Conservation (phyloP, 352 stramenopile species). For the Plasmopara viticola region DNA sequence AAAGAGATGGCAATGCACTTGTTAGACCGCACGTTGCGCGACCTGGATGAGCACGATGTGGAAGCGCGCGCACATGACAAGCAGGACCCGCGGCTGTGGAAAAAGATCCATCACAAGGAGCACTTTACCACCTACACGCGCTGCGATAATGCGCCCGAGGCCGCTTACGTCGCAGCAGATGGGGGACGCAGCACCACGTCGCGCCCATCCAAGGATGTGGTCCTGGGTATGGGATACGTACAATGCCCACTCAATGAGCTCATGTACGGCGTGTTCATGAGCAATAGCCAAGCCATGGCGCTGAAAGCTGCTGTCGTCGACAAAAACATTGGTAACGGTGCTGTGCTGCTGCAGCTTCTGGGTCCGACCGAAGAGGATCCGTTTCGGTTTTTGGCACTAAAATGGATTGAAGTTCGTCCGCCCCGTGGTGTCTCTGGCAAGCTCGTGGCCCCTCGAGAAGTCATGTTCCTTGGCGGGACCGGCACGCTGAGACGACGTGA, state of each 20-base stretch:
- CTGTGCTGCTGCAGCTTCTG: conserved; percentile 31
- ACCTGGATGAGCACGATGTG: conserved; percentile 32
- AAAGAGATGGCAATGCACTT: conserved; percentile 35
- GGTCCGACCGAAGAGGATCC: conserved; percentile 30
- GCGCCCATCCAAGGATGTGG: conserved; percentile 26
- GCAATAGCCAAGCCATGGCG: conserved; percentile 23
- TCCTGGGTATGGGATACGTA: conserved; percentile 40
- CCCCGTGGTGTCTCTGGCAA: conserved; percentile 22
- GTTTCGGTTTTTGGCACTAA: conserved; percentile 39
- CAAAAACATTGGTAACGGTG: conserved; percentile 32
- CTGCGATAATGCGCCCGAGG: conserved; percentile 21
- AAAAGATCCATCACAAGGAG: conserved; percentile 24
- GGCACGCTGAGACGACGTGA: conserved; percentile 26
- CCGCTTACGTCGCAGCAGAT: conserved; percentile 25
- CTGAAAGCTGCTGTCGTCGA: conserved; percentile 26
- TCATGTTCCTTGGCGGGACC: conserved; percentile 37
- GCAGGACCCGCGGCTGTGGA: conserved; percentile 31
- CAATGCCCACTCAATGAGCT: conserved; percentile 39
- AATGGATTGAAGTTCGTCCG: conserved; percentile 32
- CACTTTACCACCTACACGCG: conserved; percentile 33
- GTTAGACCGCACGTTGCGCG: conserved; percentile 27
- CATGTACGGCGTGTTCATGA: conserved; percentile 35
- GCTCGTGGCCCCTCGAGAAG: conserved; percentile 31
- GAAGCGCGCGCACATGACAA: conserved; percentile 16
- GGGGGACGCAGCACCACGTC: conserved; percentile 22